These are phyloP conservation scores for Aphanocladium album DNA, from an alignment of 2,329 filamentous ascomycete species.

Conservation along the genomic window DNA sequence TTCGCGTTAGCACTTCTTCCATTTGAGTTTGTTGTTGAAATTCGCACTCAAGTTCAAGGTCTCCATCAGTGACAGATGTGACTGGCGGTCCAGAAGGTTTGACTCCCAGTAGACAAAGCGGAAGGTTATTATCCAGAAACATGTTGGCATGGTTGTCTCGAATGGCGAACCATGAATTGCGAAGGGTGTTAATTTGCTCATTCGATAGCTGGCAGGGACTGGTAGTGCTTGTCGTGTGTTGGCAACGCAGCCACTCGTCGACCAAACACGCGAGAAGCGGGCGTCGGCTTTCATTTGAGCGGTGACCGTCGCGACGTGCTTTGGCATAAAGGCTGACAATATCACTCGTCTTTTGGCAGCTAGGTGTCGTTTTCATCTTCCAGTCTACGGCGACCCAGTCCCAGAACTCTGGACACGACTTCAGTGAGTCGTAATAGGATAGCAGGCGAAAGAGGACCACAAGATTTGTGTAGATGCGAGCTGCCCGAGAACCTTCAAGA, in stretches of 20 bases:
- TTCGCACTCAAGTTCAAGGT: not conserved
- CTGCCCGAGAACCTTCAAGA: not conserved
- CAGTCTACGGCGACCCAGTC: constrained; percentile 4
- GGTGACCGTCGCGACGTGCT: not conserved
- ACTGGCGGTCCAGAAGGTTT: not conserved
- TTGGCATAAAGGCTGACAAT: constrained; percentile 1
- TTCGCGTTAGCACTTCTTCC: too few relatives aligned
- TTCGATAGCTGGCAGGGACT: too few relatives aligned
- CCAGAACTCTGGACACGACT: not conserved
- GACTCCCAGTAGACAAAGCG: not conserved
- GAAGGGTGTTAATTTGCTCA: too few relatives aligned
- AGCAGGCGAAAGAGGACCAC: constrained; percentile 9
- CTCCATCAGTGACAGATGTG: constrained; percentile 3
- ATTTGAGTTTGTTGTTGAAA: too few relatives aligned
- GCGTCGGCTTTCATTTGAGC: not conserved
- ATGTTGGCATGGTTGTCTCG: constrained; percentile 10
- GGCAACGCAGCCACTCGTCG: constrained; percentile 3
- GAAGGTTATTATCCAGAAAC: constrained; percentile 8
- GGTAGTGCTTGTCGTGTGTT: not conserved
- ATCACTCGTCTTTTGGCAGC: not conserved
- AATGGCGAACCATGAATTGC: constrained; percentile 2
- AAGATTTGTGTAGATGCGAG: constrained; percentile 3
- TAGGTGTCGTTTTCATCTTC: not conserved
- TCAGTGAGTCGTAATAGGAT: not conserved
- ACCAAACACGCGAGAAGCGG: constrained; percentile 9